These are phyloP conservation scores for Salix viminalis DNA, from an alignment of 345 rosid species.

Conservation along the genomic window DNA sequence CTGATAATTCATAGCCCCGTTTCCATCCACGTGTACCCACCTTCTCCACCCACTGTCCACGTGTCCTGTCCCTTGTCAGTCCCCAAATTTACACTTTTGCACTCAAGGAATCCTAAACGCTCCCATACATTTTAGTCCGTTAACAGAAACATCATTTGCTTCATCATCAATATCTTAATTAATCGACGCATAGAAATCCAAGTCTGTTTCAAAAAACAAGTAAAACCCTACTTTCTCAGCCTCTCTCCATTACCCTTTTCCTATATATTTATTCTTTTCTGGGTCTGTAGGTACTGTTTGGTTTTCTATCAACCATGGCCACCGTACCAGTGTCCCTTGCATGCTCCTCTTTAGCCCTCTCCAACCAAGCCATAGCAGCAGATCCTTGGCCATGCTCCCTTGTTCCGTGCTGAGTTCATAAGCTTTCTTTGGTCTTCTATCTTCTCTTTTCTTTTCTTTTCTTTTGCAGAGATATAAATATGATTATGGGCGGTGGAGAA, in stretches of 20 bases:
- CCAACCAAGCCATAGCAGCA: conserved; percentile 22
- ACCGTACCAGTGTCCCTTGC: conserved; percentile 30
- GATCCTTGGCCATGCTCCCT: conserved; percentile 47
- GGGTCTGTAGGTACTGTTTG: conserved; percentile 20
- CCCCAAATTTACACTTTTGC: conserved; percentile 6
- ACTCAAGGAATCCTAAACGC: neutral
- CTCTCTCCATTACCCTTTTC: neutral
- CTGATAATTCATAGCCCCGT: conserved; percentile 3
- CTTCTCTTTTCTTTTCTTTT: neutral
- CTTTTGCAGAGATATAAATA: neutral
- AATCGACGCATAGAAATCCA: conserved; percentile 17
- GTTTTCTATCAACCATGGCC: conserved; percentile 30
- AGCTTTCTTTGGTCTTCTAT: neutral
- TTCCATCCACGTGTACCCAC: conserved; percentile 27
- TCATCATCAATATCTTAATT: neutral
- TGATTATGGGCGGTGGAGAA: conserved; percentile 40
- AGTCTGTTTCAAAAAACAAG: conserved; percentile 9
- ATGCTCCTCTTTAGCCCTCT: conserved; percentile 33
- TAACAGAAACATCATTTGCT: neutral
- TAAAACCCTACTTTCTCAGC: conserved; percentile 7
- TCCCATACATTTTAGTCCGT: neutral
- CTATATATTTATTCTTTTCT: neutral
- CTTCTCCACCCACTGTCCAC: conserved; percentile 22
- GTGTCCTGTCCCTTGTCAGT: conserved; percentile 15
- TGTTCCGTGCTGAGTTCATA: conserved; percentile 7